Base-by-base conservation (phyloP, 805 yeast species). In the Nakazawaea ambrosiae region DNA sequence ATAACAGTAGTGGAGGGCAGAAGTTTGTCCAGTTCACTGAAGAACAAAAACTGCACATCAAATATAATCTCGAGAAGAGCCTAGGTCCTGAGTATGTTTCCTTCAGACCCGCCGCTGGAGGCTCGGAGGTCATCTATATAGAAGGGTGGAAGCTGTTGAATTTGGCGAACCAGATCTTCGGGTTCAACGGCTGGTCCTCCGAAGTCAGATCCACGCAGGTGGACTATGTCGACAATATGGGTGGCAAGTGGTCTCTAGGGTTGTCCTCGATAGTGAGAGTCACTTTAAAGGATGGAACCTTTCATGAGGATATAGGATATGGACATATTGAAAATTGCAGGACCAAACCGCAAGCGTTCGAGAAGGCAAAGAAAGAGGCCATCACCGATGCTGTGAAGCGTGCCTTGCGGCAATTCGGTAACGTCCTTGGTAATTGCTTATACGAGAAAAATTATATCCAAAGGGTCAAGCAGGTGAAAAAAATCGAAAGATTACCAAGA, bases 71-170 rank as follows among this genome's bases (percentile, higher is more conserved):
- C 26, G 58, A 55, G 30, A 54, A 49, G 27, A 58, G 73, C 40
- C 50, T 84, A 14, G 92, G 92, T 0, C 90, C 92, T 0, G 92
- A 84, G 49, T 83, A 73, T 48, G 79, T 84, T 17, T 78, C 88
- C 20, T 75, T 75, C 28, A 64, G 94, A 33, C 78, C 87, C 6
- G 89, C 88, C 2, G 86, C 80, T 25, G 87, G 86, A 2, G 79
- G 82, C 11, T 68, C 66, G 32, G 66, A 71, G 38, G 84, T 84
- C 4, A 76, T 82, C 2, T 83, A 84, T 49, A 68, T 84, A 28
- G 92, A 83, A 56, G 95, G 94, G 1, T 83, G 90, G 88, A 80
- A 75, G 51, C 90, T 85, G 2, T 70, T 84, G 27, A 81, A 81
- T 50, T 56, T 84, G 33, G 94, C 95, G 11, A 84, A 84, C 50